Evolutionary conservation across 2,329 filamentous ascomycete genomes (phyloP).

Genomic region (Diplodia intermedia): DNA sequence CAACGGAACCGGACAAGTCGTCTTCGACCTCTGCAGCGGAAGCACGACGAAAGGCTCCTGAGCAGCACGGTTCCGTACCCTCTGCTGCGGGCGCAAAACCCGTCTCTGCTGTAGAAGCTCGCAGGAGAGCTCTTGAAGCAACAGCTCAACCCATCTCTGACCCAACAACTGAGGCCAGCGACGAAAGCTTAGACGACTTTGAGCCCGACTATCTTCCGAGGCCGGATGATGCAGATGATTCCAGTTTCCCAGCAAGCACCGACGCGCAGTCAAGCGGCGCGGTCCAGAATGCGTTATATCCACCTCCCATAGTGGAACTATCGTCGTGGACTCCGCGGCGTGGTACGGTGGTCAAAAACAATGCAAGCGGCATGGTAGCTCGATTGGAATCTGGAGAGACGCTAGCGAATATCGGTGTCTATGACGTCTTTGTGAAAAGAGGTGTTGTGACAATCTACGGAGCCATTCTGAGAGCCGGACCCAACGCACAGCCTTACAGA

Average conservation of each 20-base stretch:
- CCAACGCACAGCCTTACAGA: constrained; percentile 55
- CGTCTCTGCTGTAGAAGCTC: constrained; percentile 27
- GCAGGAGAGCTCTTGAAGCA: constrained; percentile 18
- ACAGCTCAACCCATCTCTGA: background rate
- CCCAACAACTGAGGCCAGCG: constrained; percentile 9
- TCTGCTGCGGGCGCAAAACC: background rate
- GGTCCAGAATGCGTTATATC: background rate
- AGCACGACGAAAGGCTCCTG: background rate
- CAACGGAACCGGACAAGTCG: background rate
- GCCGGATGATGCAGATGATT: constrained; percentile 20
- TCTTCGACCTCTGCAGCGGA: background rate
- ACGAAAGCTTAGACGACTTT: constrained; percentile 24
- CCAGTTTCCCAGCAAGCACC: background rate
- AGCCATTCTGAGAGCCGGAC: constrained; percentile 62
- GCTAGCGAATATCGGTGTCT: constrained; percentile 65
- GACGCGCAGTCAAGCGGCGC: background rate
- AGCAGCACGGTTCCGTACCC: background rate
- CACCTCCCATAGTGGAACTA: constrained; percentile 17
- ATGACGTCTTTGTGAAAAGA: constrained; percentile 65
- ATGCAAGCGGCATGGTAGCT: constrained; percentile 37
- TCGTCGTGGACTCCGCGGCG: constrained; percentile 22
- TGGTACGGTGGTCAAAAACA: constrained; percentile 36
- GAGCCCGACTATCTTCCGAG: constrained; percentile 26
- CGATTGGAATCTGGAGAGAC: constrained; percentile 45
- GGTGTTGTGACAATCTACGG: constrained; percentile 72